Evolutionary conservation across 2,329 filamentous ascomycete genomes (phyloP).

Genomic region (Grosmannia huntii): DNA sequence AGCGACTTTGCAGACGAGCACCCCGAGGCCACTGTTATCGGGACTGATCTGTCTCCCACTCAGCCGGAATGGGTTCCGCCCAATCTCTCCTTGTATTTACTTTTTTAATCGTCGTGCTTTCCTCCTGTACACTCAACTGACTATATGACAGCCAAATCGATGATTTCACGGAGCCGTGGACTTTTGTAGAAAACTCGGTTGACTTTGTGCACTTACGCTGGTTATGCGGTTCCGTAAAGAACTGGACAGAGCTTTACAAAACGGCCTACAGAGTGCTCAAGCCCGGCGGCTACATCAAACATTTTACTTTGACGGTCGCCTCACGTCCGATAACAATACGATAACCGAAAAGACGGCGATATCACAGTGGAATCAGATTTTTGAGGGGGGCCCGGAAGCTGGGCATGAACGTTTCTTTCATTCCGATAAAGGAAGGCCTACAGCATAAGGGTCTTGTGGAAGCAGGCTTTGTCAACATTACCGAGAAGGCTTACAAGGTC

Average conservation of each 20-base stretch:
- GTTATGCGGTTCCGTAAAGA: slow-evolving; percentile 40
- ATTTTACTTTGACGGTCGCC: slow-evolving; percentile 6
- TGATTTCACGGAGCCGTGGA: slow-evolving; percentile 39
- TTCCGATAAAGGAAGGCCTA: slow-evolving; percentile 37
- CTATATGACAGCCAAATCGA: slow-evolving; percentile 32
- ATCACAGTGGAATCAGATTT: slow-evolving; percentile 9
- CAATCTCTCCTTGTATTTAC: slow-evolving; percentile 22
- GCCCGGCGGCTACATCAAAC: slow-evolving; percentile 18
- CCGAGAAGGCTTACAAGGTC: no score
- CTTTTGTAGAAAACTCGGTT: slow-evolving; percentile 32
- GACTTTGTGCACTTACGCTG: slow-evolving; percentile 47
- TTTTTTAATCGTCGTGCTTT: background rate
- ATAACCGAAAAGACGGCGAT: slow-evolving; percentile 10
- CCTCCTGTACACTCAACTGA: background rate
- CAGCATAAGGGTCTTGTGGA: slow-evolving; percentile 38
- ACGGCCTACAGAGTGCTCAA: slow-evolving; percentile 18
- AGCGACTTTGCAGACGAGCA: background rate
- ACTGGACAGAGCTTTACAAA: slow-evolving; percentile 31
- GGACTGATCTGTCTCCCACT: background rate
- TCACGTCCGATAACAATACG: slow-evolving; percentile 15
- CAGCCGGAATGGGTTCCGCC: background rate
- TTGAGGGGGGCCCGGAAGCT: slow-evolving; percentile 25
- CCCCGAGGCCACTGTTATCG: background rate
- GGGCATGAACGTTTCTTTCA: slow-evolving; percentile 27
- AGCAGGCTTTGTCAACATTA: slow-evolving; percentile 43